A percentile compares a stretch with the other conserved stretches of the same genome.
Evolutionary conservation across 345 rosid genomes (phyloP).

Genomic region (Isatis tinctoria): DNA sequence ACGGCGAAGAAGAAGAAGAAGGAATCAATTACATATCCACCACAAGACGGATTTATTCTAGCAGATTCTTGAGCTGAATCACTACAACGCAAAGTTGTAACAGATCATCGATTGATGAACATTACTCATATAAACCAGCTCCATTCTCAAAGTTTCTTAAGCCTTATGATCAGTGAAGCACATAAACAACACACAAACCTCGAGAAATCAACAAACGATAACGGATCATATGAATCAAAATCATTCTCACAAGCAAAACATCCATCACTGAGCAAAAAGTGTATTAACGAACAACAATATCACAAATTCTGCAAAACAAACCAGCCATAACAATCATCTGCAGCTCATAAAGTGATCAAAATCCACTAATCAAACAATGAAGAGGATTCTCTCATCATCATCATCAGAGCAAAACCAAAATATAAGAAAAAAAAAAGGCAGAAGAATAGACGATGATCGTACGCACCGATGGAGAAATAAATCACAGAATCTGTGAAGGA

Average conservation of each 20-base stretch:
- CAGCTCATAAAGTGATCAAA: not conserved
- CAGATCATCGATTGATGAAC: not conserved
- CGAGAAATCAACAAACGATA: too few species aligned
- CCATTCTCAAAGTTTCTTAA: not conserved
- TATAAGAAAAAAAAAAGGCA: not conserved
- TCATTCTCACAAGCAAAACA: not conserved
- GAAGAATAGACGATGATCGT: not conserved
- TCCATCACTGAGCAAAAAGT: not conserved
- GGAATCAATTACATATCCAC: not conserved
- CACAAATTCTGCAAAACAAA: not conserved
- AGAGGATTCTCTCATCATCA: too few species aligned
- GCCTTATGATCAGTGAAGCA: not conserved
- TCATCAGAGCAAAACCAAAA: not conserved
- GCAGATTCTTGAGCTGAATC: not conserved
- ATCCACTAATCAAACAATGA: too few species aligned
- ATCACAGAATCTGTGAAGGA: too few species aligned
- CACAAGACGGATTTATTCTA: not conserved
- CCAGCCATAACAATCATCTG: not conserved
- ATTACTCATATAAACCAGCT: not conserved
- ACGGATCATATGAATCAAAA: not conserved
- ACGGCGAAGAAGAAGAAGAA: not conserved
- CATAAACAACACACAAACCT: too few species aligned
- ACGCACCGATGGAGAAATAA: slow-evolving; percentile 4
- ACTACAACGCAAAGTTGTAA: not conserved
- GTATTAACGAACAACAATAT: not conserved